Conservation (phyloP, 768 basidiomycete genomes). For the Tylopilus subfusipes region DNA sequence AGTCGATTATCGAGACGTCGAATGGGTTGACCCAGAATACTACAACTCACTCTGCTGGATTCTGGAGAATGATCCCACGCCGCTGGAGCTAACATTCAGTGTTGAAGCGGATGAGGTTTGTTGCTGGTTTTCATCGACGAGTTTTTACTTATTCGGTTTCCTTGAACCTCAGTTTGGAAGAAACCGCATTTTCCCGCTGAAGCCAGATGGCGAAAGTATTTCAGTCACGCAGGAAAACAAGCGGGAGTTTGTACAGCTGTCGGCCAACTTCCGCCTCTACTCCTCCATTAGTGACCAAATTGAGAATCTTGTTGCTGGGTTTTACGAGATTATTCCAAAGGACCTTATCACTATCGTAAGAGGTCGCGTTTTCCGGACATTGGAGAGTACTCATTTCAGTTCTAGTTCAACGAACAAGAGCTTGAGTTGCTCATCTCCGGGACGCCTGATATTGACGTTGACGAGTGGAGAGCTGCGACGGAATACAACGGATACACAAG, state of each 20-base stretch:
- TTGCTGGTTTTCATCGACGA: neutral
- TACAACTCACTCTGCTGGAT: constrained; percentile 99
- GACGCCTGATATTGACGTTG: constrained; percentile 97
- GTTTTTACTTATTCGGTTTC: neutral
- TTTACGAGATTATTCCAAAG: constrained; percentile 98
- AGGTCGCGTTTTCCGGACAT: constrained; percentile 4
- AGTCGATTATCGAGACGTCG: constrained; percentile 93
- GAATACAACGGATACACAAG: constrained; percentile 86
- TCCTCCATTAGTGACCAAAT: constrained; percentile 96
- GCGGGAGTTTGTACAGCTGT: constrained; percentile 92
- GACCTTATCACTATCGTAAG: constrained; percentile 90
- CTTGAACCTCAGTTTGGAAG: constrained; percentile 70
- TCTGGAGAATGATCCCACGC: constrained; percentile 88
- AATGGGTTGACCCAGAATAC: constrained; percentile 98
- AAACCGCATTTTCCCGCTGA: constrained; percentile 82
- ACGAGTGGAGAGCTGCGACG: constrained; percentile 92
- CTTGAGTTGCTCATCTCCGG: constrained; percentile 93
- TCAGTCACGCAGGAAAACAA: constrained; percentile 96
- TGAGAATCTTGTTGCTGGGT: constrained; percentile 82
- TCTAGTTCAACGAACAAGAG: constrained; percentile 90
- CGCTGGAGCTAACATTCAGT: constrained; percentile 87
- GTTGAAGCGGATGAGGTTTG: constrained; percentile 89
- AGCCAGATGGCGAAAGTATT: constrained; percentile 77
- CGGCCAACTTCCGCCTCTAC: constrained; percentile 90
- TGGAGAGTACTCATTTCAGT: constrained; percentile 4